Base-by-base conservation (phyloP, 495 filamentous ascomycete genomes). In the Aspergillus biplanus region DNA sequence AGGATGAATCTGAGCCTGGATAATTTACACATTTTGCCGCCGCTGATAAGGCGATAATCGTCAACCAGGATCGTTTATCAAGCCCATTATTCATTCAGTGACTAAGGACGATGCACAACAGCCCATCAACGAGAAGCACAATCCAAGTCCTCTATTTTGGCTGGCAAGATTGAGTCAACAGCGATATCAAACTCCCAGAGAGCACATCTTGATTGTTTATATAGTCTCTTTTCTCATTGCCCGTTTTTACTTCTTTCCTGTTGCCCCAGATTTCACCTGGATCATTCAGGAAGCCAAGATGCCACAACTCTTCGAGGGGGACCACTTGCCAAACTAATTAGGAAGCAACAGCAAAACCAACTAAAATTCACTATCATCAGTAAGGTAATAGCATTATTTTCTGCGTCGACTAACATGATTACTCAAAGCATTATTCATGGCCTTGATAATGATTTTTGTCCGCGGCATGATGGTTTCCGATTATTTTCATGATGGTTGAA, bases 381-480 rank as follows among this genome's bases (percentile, higher is more conserved):
- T 12, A 12, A 13, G 11, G 39, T 44, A 15, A 44, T 44, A 12
- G 39, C 21, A 27, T 27, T 27, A 27, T 27, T 27, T 27, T 27
- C 21, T 27, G 21, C 21, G 21, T 2, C 5, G 8, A 12, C n/a
- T 3, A 44, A 11, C 39, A 44, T 50, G 15, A 18, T 50, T 50
- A 50, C 11, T 50, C 16, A 50, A 50, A 18, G n/a, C 16, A 50
- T 50, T 50, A 50, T 27, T 50, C 47, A 50, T 21, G 47, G 27
- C n/a, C 16, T 18, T 27, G 47, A 50, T 50, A 27, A 50, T 8
- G 4, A 5, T 44, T 11, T 44, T 44, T 12, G 13, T 39, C 37
- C 37, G 8, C 39, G 8, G 21, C 21, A 27, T 2, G 2, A 27
- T 1, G 21, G 21, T 27, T 27, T 27, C 21, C 21, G 21, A 27